Percentiles rank a stretch among this genome's conserved stretches.
Evolutionary conservation across 2,329 filamentous ascomycete species (phyloP).

Genomic region (Fusarium drepaniforme): DNA sequence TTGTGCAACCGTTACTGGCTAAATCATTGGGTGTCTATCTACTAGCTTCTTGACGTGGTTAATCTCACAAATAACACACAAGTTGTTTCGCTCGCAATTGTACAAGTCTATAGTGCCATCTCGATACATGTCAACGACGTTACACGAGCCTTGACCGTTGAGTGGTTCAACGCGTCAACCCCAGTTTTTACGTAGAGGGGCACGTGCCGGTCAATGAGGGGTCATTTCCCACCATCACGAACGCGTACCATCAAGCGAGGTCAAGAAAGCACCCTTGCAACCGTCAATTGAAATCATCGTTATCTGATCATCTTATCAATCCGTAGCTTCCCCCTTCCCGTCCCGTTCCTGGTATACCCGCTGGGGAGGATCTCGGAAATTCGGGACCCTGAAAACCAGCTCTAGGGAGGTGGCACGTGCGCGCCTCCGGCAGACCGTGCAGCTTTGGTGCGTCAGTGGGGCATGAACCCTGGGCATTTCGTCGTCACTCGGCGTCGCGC

Average conservation of each 20-base stretch:
- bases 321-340: background rate
- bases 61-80: background rate
- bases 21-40: background rate
- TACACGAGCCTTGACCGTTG: background rate
- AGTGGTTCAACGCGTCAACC: background rate
- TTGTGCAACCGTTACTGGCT: background rate
- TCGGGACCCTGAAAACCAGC: conserved; percentile 32
- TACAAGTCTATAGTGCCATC: background rate
- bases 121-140: background rate
- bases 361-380: background rate
- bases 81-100: background rate
- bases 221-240: background rate
- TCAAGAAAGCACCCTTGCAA: background rate
- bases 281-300: background rate
- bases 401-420: conserved; percentile 39
- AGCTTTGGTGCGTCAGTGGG: conserved; percentile 37
- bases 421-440: conserved; percentile 32
- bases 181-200: background rate
- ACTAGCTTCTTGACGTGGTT: background rate
- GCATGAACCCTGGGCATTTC: conserved; percentile 39
- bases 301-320: conserved; percentile 42
- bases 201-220: background rate
- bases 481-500: conserved; percentile 39
- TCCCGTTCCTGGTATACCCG: conserved; percentile 2
- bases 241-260: background rate